Percentiles rank a stretch among this genome's conserved stretches.
Conservation (phyloP, 192 early-diverging fungal genomes). For the Backusella tarrabulga region DNA sequence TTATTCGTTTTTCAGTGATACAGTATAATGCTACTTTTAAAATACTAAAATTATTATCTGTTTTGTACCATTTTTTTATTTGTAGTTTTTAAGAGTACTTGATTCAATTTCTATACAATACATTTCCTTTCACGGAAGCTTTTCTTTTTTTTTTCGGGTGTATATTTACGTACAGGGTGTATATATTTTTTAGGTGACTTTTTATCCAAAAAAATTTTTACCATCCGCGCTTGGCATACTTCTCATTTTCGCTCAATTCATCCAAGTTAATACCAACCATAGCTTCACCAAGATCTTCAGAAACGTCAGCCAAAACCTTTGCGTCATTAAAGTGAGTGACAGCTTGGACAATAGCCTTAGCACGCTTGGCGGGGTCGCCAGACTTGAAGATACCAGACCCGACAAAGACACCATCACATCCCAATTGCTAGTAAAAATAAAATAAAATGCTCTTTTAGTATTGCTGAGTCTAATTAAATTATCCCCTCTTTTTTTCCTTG, state of each 20-base stretch:
- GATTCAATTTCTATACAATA: constrained; percentile 2
- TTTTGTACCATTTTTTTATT: constrained; percentile 1
- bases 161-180: background rate
- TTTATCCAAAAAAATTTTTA: background rate
- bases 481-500: background rate
- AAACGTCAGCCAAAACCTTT: constrained; percentile 83
- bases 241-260: constrained; percentile 44
- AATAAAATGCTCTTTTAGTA: background rate
- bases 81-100: constrained; percentile 4
- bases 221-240: constrained; percentile 28
- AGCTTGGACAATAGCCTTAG: constrained; percentile 90
- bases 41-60: background rate
- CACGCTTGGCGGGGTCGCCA: constrained; percentile 91
- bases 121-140: background rate
- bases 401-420: constrained; percentile 98
- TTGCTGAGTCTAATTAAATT: background rate
- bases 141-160: background rate
- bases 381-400: constrained; percentile 98
- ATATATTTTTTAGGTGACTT: background rate
- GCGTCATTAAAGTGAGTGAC: constrained; percentile 94
- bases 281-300: constrained; percentile 91
- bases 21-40: background rate
- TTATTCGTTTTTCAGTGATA: background rate
- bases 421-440: constrained; percentile 63
- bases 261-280: constrained; percentile 96